Base-by-base conservation (phyloP, 208 protist species). In the Trypanosoma boissoni region DNA sequence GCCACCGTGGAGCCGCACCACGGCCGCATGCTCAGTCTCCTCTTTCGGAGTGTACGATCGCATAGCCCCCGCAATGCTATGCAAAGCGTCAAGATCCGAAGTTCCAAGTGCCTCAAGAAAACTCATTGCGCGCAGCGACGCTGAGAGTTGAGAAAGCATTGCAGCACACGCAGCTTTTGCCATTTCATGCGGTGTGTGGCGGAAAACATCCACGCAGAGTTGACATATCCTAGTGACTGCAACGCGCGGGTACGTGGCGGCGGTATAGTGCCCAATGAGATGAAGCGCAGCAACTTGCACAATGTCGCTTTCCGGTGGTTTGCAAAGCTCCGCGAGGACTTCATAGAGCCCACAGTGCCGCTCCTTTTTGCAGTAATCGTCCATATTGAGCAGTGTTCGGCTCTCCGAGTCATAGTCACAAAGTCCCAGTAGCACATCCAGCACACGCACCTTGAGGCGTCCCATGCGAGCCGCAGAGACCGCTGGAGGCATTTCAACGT, bases 221-320 rank as follows among this genome's bases (percentile, higher is more conserved):
- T 55, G 43, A 49, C 74, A 81, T 7, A 78, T 50, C 0, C 43
- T 31, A 20, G 44, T 10, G 3, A 92, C 60, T 16, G 83, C 64
- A 2, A 90, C 78, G n/a, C 82, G 78, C 0, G 88, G 76, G 28
- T 78, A 72, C 28, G 78, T 58, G 16, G 76, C 61, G 7, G 68
- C 29, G 1, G 70, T 54, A 65, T 71, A 83, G 36, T 78, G 37
- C 3, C 88, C 88, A 8, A 87, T 14, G 49, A 86, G 62, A 54
- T 94, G 81, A 23, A 92, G 21, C 5, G 80, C 70, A 1, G 88
- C 82, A 29, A 88, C 85, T 53, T 95, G 84, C 31, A 92, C 72
- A 0, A 80, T 43, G 0, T 48, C 31, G 20, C 65, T 41, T 18
- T 83, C 53, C 3, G 27, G 44, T 29, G 55, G 60, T 3, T 59